phyloP scores from a whole-genome alignment of 345 rosid species.

The Dipteronia sinensis region DNA sequence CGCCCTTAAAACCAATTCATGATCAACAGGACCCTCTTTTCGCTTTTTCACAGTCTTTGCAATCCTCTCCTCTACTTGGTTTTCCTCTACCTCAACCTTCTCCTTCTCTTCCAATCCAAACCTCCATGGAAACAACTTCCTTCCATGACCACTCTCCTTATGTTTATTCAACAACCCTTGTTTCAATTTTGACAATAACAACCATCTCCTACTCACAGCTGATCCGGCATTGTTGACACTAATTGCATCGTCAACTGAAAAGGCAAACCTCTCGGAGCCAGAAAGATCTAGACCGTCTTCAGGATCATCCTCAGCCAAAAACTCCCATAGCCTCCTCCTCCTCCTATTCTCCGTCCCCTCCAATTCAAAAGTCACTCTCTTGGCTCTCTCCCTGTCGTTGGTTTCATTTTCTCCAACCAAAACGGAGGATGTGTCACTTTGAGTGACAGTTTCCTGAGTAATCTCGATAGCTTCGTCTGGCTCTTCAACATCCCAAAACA shows the following conservation, averaged over 20 bases:
- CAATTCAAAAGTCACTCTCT: constrained; percentile 55
- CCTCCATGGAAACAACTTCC: constrained; percentile 80
- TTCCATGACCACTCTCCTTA: constrained; percentile 51
- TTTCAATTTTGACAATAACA: constrained; percentile 77
- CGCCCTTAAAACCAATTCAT: constrained; percentile 74
- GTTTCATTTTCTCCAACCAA: constrained; percentile 27
- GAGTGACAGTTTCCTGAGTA: constrained; percentile 26
- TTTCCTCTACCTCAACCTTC: constrained; percentile 53
- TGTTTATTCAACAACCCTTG: constrained; percentile 77
- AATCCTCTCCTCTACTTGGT: constrained; percentile 57
- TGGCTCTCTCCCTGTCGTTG: constrained; percentile 37
- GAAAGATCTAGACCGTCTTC: constrained; percentile 96
- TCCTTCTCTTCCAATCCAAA: constrained; percentile 69
- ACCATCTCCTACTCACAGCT: constrained; percentile 77
- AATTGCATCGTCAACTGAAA: constrained; percentile 85
- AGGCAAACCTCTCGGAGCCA: constrained; percentile 90
- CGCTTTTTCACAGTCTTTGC: constrained; percentile 57
- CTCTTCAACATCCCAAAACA: constrained; percentile 85
- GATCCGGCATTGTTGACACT: constrained; percentile 64
- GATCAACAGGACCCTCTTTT: constrained; percentile 84
- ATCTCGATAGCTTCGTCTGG: constrained; percentile 21
- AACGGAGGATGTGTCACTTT: constrained; percentile 19
- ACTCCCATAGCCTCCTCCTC: constrained; percentile 72
- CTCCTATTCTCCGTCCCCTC: constrained; percentile 56
- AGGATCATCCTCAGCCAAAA: constrained; percentile 74